These are phyloP conservation scores for Claviceps pusilla DNA, from an alignment of 2,329 filamentous ascomycete species.

Conservation along the genomic window DNA sequence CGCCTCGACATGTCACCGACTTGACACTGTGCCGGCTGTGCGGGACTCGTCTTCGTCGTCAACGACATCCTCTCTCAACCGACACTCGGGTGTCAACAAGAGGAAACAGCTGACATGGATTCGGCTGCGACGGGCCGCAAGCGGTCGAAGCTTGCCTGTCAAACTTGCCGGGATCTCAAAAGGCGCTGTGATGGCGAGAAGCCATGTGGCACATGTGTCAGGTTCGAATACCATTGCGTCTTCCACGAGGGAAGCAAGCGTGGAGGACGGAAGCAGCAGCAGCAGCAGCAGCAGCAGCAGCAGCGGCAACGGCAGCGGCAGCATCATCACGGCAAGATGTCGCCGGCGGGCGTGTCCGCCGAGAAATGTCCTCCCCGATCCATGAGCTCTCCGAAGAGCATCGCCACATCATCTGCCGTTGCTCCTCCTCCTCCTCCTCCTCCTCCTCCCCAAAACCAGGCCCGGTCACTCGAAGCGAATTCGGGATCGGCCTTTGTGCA, in stretches of 20 bases:
- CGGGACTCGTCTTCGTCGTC: neutral
- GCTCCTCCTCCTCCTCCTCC: constrained; percentile 1
- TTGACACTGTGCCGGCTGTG: neutral
- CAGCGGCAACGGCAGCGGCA: too few relatives aligned
- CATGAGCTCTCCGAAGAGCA: neutral
- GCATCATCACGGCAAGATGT: neutral
- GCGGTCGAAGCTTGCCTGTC: constrained; percentile 30
- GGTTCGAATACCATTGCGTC: constrained; percentile 37
- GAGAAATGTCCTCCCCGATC: neutral
- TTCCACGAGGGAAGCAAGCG: constrained; percentile 19
- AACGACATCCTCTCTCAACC: neutral
- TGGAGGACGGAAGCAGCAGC: neutral
- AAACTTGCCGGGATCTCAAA: constrained; percentile 39
- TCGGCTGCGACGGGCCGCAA: constrained; percentile 10
- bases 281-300: neutral
- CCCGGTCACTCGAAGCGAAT: constrained; percentile 29
- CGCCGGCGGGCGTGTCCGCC: neutral
- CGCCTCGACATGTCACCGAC: neutral
- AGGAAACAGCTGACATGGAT: neutral
- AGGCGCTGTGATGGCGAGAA: constrained; percentile 38
- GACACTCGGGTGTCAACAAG: neutral
- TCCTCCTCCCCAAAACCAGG: constrained; percentile 14
- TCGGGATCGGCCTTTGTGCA: constrained; percentile 42
- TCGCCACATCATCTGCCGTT: neutral
- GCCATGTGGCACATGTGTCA: constrained; percentile 37